Base-by-base conservation (phyloP, 768 basidiomycete species). In the Naganishia kalamii region DNA sequence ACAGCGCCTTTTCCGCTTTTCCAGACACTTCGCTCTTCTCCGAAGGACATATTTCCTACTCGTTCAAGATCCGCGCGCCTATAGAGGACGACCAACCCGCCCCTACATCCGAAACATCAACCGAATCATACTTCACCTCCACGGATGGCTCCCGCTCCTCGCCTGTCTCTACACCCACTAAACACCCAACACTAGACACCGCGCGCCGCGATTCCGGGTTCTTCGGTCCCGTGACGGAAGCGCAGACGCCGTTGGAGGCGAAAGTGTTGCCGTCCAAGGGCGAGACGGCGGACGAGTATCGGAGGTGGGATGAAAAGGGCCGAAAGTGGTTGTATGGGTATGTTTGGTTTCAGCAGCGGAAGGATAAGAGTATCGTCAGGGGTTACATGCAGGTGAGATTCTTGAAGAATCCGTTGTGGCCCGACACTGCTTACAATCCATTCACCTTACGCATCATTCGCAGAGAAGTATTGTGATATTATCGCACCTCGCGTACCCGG, bases 1-100 rank as follows among this genome's bases (percentile, higher is more conserved):
- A 54, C 68, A 96, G 92, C 62, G 89, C 92, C 1, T 97, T 97
- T 76, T 89, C 88, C 7, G 86, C 90, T 0, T 92, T 97, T 72
- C 92, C 92, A 0, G 92, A 97, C 73, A 91, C 91, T 0, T 79
- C 86, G 1, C 86, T 89, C 62, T 90, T 90, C 64, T 86, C 89
- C 49, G 87, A 93, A 74, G 91, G 91, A 6, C 85, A 86, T 0
- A 86, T 89, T 72, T 82, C 83, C 1, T 91, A 94, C 76, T 91
- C 89, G 0, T 94, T 94, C 80, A 86, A 92, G 54, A 84, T 94
- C 60, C 85, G 89, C 59, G 29, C 59, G 17, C 62, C 62, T 40
- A 19, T 46, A 35, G 46, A 63, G 11, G 48, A 40, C 19, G 35
- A 27, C 1, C 30, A 12, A 11, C 23, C 17, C 25, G 47, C 15